Base-by-base conservation (phyloP, 106 monocot genomes). In the Acorus calamus region DNA sequence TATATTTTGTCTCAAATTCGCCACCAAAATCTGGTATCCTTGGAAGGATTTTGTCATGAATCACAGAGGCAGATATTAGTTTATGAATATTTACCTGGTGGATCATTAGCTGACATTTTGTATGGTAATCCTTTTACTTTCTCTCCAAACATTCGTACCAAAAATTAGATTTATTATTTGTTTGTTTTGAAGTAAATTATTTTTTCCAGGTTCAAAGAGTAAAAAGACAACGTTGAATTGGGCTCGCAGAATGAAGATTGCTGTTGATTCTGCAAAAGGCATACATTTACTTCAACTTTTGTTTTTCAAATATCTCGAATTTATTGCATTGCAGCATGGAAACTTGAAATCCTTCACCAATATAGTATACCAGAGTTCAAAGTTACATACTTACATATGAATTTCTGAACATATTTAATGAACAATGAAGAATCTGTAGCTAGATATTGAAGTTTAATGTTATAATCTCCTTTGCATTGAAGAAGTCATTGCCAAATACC, bases 1-100 rank as follows among this genome's bases (percentile, higher is more conserved):
- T 59, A 66, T 61, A 60, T 82, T 61, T 62, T 82, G 53, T 77
- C 81, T 46, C 81, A 74, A 59, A 56, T 82, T 66, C 64, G 71
- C 41, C 81, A 82, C 73, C 77, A 73, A 42, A 82, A 82, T 66
- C 73, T 82, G 56, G 77, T 82, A 11, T 50, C 63, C 47, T 71
- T 82, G 67, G 81, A 82, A 77, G 81, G 81, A 73, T 77, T 82
- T 62, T 82, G 81, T 59, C 55, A 77, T 14, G 77, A 77, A 51
- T 82, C 77, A 48, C 70, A 82, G 50, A 73, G 77, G 62, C 73
- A 82, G 58, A 82, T 82, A 47, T 63, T 82, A 53, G 77, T 82
- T 6, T 82, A 82, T 51, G 81, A 77, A 66, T 77, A 82, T 65
- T 60, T 82, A 52, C 51, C 73, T 57, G 56, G 69, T 65, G 70